Evolutionary conservation across 2,329 filamentous ascomycete species (phyloP), one percentile per base, ranked within the genome.

Genomic region (Seiridium unicorne): DNA sequence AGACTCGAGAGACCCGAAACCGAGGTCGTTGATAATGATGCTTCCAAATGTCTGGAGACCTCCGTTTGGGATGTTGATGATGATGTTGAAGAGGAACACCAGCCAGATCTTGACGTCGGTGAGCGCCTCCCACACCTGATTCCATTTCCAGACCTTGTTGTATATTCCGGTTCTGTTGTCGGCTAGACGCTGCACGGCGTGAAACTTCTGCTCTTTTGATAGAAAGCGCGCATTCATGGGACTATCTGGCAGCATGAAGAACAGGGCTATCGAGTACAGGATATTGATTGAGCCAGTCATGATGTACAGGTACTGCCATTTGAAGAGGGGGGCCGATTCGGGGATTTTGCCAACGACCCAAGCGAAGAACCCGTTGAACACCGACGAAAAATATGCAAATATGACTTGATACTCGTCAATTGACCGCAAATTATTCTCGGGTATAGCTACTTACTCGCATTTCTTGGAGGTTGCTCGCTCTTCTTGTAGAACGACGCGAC

Each of bases 401-500:
- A 74, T 71, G 35, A 76, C 67, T 64, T 3, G 3, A 10, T 44
- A 5, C 44, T 49, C 18, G 11, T 32, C 3, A 35, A 10, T 5
- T 26, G 5, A 6, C 7, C 47, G 9, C 3, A 49, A 31, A 2
- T 10, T 11, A 32, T 32, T 31, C 46, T 26, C 6, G 10, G 11
- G 26, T 11, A 8, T 13, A 11, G 9, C 1, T 47, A 61, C 35
- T 55, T 60, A 64, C 62, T 62, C 5, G 72, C 72, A 54, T 73
- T 74, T n/a, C 73, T 66, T 18, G 70, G 71, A 34, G 71, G 70
- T 26, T 74, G 73, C 49, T 75, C 74, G 4, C 69, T 63, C 40
- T 75, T 76, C 58, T 71, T 74, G 59, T 76, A 76, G 60, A 76
- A 76, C 3, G 69, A 71, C 4, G 73, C 70, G 44, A 76, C 67